These are phyloP conservation scores for Hygrophila difformis DNA, from an alignment of 257 asterid species.

Conservation along the genomic window DNA sequence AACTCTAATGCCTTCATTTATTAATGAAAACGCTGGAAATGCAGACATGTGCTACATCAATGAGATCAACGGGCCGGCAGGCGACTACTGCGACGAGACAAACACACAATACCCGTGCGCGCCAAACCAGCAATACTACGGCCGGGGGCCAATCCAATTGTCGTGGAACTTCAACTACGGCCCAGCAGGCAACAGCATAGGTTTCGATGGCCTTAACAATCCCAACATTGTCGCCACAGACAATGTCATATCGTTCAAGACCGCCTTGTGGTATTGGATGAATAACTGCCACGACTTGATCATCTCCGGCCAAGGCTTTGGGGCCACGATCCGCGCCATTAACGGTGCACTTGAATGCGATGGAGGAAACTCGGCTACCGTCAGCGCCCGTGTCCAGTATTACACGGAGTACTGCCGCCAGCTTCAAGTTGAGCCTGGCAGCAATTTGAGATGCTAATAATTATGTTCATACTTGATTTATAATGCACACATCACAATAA, in stretches of 20 bases:
- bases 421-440: neutral
- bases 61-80: neutral
- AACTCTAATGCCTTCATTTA: too few species aligned
- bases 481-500: too few species aligned
- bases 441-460: constrained; percentile 1
- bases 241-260: too few species aligned
- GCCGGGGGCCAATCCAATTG: constrained; percentile 3
- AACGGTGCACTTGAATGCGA: constrained; percentile 1
- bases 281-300: constrained; percentile 1
- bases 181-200: too few species aligned
- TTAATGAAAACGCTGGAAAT: too few species aligned
- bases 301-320: constrained; percentile 1
- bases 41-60: constrained; percentile 7
- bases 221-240: neutral
- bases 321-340: too few species aligned
- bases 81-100: constrained; percentile 7
- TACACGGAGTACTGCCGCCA: neutral
- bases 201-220: too few species aligned
- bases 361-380: neutral
- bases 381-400: neutral
- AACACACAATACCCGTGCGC: constrained; percentile 4
- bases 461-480: too few species aligned
- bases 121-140: neutral
- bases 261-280: constrained; percentile 5
- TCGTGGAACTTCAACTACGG: too few species aligned